These are phyloP conservation scores for Xeromyces bisporus DNA, from an alignment of 495 filamentous ascomycete genomes.

Conservation along the genomic window DNA sequence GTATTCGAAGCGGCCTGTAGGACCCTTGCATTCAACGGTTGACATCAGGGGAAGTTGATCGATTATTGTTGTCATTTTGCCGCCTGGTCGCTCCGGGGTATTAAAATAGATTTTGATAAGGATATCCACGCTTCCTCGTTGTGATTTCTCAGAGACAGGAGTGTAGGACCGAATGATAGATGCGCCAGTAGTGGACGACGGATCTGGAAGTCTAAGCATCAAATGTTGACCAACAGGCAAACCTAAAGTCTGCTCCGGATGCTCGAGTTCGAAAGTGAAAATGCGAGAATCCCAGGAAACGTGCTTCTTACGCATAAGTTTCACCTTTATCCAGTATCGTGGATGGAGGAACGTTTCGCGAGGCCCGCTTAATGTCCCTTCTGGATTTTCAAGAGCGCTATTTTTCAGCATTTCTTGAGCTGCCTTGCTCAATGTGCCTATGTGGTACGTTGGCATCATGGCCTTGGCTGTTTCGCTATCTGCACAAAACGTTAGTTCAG, in stretches of 20 bases:
- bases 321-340: constrained; percentile 52
- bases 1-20: constrained; percentile 79
- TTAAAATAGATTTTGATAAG: constrained; percentile 80
- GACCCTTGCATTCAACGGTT: constrained; percentile 75
- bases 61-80: constrained; percentile 73
- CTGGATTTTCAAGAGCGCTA: constrained; percentile 5
- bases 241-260: constrained; percentile 52
- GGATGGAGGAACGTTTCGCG: constrained; percentile 52
- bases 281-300: constrained; percentile 72
- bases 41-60: constrained; percentile 54
- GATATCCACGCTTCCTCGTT: constrained; percentile 49
- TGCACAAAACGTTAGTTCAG: constrained; percentile 12
- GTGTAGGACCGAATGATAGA: constrained; percentile 79
- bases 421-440: constrained; percentile 54
- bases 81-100: constrained; percentile 39
- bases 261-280: constrained; percentile 67
- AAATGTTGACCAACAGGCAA: constrained; percentile 82
- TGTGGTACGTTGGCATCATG: constrained; percentile 83
- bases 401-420: constrained; percentile 35
- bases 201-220: constrained; percentile 66
- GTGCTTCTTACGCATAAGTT: constrained; percentile 43
- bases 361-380: constrained; percentile 13
- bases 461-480: constrained; percentile 83
- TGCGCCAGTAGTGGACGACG: constrained; percentile 40
- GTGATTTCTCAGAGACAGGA: constrained; percentile 50